Evolutionary conservation across 2,329 filamentous ascomycete genomes (phyloP).

Genomic region (Epichloe sp.): DNA sequence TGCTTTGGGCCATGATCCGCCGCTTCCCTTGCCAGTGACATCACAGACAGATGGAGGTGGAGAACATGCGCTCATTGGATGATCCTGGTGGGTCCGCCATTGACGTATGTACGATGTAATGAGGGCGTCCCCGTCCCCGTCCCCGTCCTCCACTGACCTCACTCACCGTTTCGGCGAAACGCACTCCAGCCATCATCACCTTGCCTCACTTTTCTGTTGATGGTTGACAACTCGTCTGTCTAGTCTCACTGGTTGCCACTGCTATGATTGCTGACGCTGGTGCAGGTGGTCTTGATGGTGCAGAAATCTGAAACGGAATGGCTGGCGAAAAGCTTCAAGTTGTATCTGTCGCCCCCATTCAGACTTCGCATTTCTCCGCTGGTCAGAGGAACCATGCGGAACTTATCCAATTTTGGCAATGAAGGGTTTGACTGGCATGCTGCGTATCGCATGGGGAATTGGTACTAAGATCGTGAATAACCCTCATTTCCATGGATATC

Average conservation of each 20-base stretch:
- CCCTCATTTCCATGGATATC: neutral
- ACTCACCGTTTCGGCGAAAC: slow-evolving; percentile 2
- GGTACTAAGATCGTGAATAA: neutral
- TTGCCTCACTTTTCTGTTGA: neutral
- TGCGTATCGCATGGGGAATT: neutral
- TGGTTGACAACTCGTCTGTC: neutral
- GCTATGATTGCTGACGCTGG: too few relatives aligned
- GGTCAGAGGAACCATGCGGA: neutral
- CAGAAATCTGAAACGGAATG: too few relatives aligned
- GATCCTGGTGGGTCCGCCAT: neutral
- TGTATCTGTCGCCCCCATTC: too few relatives aligned
- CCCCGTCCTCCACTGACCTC: neutral
- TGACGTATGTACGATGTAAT: neutral
- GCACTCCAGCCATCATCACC: neutral
- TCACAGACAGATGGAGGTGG: neutral
- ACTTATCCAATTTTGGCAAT: neutral
- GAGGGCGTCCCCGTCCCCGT: too few relatives aligned
- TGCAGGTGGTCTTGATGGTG: too few relatives aligned
- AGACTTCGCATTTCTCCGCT: too few relatives aligned
- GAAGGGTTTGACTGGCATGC: neutral
- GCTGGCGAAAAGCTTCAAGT: too few relatives aligned
- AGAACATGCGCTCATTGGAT: neutral
- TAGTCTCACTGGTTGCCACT: too few relatives aligned
- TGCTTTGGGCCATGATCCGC: neutral
- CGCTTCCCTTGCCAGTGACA: slow-evolving; percentile 2